Evolutionary conservation across 2,329 filamentous ascomycete genomes (phyloP).

Genomic region (Boeremia exigua): DNA sequence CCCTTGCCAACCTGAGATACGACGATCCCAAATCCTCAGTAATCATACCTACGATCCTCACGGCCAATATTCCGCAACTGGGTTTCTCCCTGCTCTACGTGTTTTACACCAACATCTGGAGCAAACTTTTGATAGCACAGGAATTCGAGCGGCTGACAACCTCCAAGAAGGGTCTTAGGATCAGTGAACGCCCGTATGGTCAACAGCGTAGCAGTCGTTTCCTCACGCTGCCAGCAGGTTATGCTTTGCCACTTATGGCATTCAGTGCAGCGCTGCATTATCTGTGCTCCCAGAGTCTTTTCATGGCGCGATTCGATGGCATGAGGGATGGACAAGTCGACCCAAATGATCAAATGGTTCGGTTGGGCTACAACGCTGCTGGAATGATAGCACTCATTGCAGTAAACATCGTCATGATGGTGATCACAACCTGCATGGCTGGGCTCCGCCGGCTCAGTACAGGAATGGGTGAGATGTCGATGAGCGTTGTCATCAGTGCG

Average conservation of each 20-base stretch:
- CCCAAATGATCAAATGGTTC: constrained; percentile 12
- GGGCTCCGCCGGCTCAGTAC: constrained; percentile 76
- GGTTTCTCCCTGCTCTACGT: constrained; percentile 56
- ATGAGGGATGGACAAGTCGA: constrained; percentile 12
- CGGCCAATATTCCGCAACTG: constrained; percentile 57
- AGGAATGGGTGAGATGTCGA: constrained; percentile 73
- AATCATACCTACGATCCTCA: constrained; percentile 31
- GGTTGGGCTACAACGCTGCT: constrained; percentile 26
- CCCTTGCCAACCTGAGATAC: constrained; percentile 16
- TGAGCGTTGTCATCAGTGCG: constrained; percentile 52
- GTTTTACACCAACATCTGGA: constrained; percentile 44
- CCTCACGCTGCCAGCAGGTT: constrained; percentile 48
- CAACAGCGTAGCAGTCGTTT: constrained; percentile 50
- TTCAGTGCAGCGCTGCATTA: constrained; percentile 49
- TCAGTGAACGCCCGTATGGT: constrained; percentile 42
- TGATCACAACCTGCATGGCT: constrained; percentile 42
- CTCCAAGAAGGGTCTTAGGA: constrained; percentile 42
- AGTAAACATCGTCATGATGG: constrained; percentile 18
- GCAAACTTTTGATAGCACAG: constrained; percentile 51
- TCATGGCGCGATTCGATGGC: constrained; percentile 45
- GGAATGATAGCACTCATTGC: constrained; percentile 25
- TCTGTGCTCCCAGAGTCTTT: constrained; percentile 53
- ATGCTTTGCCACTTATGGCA: constrained; percentile 46
- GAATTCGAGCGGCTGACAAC: constrained; percentile 55
- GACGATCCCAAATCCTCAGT: constrained; percentile 15